A percentile compares a stretch with the other conserved stretches of the same genome.
Conservation (phyloP, 1,284 basidiomycete species). For the Gymnopus androsaceus region DNA sequence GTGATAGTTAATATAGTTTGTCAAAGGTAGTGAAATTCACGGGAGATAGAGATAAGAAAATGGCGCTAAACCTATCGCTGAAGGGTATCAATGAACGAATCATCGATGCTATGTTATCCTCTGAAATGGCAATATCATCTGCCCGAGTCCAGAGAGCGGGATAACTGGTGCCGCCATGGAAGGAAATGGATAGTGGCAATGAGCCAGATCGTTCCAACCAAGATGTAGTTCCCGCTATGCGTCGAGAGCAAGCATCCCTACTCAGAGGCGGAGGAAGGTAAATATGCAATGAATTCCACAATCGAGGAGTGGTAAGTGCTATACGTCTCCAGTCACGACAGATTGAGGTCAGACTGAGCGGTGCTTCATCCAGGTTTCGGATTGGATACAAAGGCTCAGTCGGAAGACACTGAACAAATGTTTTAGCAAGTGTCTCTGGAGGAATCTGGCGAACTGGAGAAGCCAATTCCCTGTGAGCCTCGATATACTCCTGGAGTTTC, state of each 20-base stretch:
- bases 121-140: not conserved
- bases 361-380: slow-evolving; percentile 11
- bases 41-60: not conserved
- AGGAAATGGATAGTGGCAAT: slow-evolving; percentile 1
- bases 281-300: slow-evolving; percentile 18
- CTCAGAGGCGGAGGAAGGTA: slow-evolving; percentile 1
- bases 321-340: slow-evolving; percentile 16
- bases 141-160: not conserved
- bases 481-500: too few relatives aligned
- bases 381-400: slow-evolving; percentile 5
- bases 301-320: slow-evolving; percentile 9
- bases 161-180: not conserved
- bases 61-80: not conserved
- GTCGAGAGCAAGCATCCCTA: not conserved
- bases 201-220: slow-evolving; percentile 5
- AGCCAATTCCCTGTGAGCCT: too few relatives aligned
- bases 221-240: not conserved
- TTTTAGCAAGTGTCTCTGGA: too few relatives aligned
- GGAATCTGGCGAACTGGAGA: too few relatives aligned
- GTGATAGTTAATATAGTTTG: not conserved
- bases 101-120: not conserved
- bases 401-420: too few relatives aligned
- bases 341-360: slow-evolving; percentile 13
- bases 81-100: not conserved
- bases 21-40: not conserved